A percentile compares a stretch with the other conserved stretches of the same genome.
These are phyloP conservation scores for Zizania latifolia DNA, from an alignment of 176 grass and related monocot species.

Conservation along the genomic window DNA sequence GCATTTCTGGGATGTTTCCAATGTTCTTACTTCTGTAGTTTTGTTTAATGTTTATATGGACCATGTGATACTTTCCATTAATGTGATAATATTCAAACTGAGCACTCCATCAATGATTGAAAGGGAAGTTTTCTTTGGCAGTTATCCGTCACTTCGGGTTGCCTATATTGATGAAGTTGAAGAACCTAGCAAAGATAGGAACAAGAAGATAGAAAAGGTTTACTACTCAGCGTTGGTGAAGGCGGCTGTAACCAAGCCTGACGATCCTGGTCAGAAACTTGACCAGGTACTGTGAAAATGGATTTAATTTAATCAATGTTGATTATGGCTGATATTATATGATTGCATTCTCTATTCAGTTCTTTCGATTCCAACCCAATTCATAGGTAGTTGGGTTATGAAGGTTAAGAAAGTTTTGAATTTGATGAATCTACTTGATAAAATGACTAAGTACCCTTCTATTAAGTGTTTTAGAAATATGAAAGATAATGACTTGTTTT, in stretches of 20 bases:
- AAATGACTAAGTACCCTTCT: background rate
- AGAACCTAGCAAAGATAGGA: constrained; percentile 51
- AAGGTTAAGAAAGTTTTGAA: background rate
- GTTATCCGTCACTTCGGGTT: constrained; percentile 89
- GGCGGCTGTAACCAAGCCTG: constrained; percentile 59
- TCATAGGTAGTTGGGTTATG: background rate
- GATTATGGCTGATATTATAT: background rate
- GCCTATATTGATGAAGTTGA: constrained; percentile 99
- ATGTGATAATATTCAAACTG: background rate
- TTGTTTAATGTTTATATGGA: background rate
- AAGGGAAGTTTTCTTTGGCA: constrained; percentile 33
- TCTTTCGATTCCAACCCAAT: background rate
- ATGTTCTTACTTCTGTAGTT: background rate
- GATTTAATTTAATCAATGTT: background rate
- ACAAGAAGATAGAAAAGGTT: constrained; percentile 82
- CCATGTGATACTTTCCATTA: background rate
- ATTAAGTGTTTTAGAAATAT: background rate
- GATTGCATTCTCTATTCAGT: constrained; percentile 3
- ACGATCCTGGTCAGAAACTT: constrained; percentile 68
- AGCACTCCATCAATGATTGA: constrained; percentile 6
- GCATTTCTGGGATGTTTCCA: background rate
- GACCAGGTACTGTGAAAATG: constrained; percentile 63
- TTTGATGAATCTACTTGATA: background rate
- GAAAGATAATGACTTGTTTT: background rate
- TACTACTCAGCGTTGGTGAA: constrained; percentile 79